Conservation (phyloP, 148 eudicot species). For the Pharnaceum exiguum region DNA sequence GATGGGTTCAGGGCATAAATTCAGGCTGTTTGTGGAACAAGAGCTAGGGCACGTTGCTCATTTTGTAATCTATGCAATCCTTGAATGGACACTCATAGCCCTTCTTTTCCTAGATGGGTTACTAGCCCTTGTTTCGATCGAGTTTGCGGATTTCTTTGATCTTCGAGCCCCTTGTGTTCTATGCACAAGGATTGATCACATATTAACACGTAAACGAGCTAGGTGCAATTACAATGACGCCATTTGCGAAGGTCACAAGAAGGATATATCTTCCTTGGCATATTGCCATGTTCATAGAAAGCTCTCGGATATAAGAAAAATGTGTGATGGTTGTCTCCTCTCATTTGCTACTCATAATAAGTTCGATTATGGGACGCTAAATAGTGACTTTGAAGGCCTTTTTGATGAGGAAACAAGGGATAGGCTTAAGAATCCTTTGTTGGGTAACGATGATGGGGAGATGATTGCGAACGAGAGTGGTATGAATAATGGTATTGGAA, state of each 20-base stretch:
- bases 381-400: conserved; percentile 43
- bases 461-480: conserved; percentile 18
- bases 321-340: conserved; percentile 92
- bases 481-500: not conserved
- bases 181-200: conserved; percentile 78
- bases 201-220: conserved; percentile 32
- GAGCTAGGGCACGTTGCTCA: conserved; percentile 61
- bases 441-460: conserved; percentile 24
- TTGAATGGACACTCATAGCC: conserved; percentile 74
- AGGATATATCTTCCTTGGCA: conserved; percentile 78
- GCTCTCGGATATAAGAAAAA: conserved; percentile 63
- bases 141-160: conserved; percentile 68
- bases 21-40: conserved; percentile 47
- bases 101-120: conserved; percentile 64
- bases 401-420: conserved; percentile 52
- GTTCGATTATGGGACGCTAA: conserved; percentile 34
- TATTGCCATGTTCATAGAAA: conserved; percentile 84
- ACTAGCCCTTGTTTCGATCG: conserved; percentile 45
- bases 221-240: conserved; percentile 56
- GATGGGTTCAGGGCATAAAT: conserved; percentile 28
- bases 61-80: conserved; percentile 59
- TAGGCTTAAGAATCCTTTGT: conserved; percentile 23
- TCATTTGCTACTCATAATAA: conserved; percentile 62
- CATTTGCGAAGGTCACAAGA: conserved; percentile 81
- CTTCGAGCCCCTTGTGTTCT: conserved; percentile 61